Base-by-base conservation (phyloP, 2,329 filamentous ascomycete species). In the Macrophomina tecta region DNA sequence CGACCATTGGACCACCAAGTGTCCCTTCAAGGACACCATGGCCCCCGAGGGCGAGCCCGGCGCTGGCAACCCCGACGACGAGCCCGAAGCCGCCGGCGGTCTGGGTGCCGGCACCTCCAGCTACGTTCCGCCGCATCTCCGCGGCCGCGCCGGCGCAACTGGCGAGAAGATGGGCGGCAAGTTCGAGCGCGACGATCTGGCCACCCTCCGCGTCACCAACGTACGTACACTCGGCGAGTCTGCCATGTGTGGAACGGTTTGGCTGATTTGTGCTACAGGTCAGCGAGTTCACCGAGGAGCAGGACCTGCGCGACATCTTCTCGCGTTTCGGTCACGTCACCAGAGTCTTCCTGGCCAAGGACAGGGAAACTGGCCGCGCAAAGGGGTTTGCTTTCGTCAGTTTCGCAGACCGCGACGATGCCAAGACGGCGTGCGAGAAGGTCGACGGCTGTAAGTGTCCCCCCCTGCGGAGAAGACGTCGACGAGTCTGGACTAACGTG, bases 11-110 rank as follows among this genome's bases (percentile, higher is more conserved):
- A 99, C 95, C 49, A 94, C 94, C 73, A 91, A 95, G 80, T 99
- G 95, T 89, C 95, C 95, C 42, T 99, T 97, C 90, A 99, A 98
- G 86, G 95, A 98, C 80, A 99, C 94, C 74, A 97, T 99, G 93
- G 93, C 94, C 42, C 95, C 92, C 45, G 88, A 94, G 69, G 82
- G 82, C 70, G 82, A 82, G 70, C 72, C 74, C 16, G 78, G 77
- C 46, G 77, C 78, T 28, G 85, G 81, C 69, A 71, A 76, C 16
- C 80, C 80, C 30, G 85, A 85, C 52, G 81, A 79, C 58, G 84
- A 82, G 30, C 80, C 80, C 60, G 82, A 79, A 28, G 74, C 75
- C 36, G 73, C 72, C 52, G 91, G 88, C 68, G 86, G 82, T 36
- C 82, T 89, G 32, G 89, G 88, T 63, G 82, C 81, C 55, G 88